phyloP scores from a whole-genome alignment of 2,329 filamentous ascomycete species.

The Apiospora aurea region DNA sequence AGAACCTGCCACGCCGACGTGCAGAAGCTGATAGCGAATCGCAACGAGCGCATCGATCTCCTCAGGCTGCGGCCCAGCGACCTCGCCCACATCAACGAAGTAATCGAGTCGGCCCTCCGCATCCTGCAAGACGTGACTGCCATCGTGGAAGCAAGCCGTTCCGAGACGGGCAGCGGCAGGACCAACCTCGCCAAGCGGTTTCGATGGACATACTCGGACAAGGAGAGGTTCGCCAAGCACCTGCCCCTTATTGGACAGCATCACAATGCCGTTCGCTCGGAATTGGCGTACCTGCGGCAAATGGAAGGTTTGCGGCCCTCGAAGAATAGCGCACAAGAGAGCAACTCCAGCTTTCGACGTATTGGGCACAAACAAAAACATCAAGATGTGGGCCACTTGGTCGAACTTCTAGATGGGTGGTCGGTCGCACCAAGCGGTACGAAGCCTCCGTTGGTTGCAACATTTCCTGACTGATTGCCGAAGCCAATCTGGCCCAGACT shows the following conservation, averaged over 20 bases:
- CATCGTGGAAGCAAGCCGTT: not conserved
- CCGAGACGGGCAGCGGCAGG: not conserved
- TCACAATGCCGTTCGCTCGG: not conserved
- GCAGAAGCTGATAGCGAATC: not conserved
- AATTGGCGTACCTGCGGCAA: not conserved
- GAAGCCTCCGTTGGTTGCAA: too few species aligned
- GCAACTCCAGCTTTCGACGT: not conserved
- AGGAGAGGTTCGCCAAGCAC: not conserved
- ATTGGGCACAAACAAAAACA: not conserved
- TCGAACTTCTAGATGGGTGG: not conserved
- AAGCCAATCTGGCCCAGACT: not conserved
- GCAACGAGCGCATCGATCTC: not conserved
- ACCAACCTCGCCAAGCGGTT: not conserved
- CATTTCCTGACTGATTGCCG: too few species aligned
- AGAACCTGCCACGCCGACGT: not conserved
- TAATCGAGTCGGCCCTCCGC: not conserved
- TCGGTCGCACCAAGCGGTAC: not conserved
- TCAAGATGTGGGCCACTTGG: not conserved
- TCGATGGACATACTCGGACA: not conserved
- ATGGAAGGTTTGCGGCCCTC: not conserved
- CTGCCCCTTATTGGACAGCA: not conserved
- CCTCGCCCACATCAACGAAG: not conserved
- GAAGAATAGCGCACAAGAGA: too few species aligned
- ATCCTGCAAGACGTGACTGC: not conserved
- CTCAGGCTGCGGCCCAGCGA: not conserved